Conservation (phyloP, 2,329 filamentous ascomycete genomes). For the Phialemonium atrogriseum region DNA sequence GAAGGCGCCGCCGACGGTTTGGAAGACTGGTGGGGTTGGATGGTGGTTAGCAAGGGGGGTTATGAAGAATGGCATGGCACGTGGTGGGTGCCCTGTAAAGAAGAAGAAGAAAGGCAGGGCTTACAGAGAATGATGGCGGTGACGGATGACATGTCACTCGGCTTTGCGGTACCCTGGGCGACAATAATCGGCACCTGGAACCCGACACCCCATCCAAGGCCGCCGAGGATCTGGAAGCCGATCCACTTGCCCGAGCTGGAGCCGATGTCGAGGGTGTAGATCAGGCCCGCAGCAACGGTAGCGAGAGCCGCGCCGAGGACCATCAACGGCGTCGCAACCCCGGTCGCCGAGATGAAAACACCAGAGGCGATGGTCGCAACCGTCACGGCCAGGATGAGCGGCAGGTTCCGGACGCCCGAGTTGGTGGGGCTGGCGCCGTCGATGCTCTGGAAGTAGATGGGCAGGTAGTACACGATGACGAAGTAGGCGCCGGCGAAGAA, state of each 20-base stretch:
- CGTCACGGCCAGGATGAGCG: slow-evolving; percentile 22
- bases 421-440: slow-evolving; percentile 47
- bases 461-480: slow-evolving; percentile 56
- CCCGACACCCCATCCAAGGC: slow-evolving; percentile 32
- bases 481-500: slow-evolving; percentile 51
- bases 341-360: slow-evolving; percentile 15
- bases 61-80: too few relatives aligned
- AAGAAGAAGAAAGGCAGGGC: neutral
- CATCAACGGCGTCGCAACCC: slow-evolving; percentile 10
- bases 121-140: slow-evolving; percentile 10
- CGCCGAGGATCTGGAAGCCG: slow-evolving; percentile 30
- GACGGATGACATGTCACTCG: slow-evolving; percentile 12
- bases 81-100: too few relatives aligned
- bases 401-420: slow-evolving; percentile 42
- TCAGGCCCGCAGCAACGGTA: slow-evolving; percentile 21
- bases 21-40: slow-evolving; percentile 16
- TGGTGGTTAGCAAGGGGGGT: neutral
- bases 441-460: slow-evolving; percentile 62
- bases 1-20: slow-evolving; percentile 31
- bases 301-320: slow-evolving; percentile 20
- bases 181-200: slow-evolving; percentile 38
- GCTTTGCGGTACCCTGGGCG: slow-evolving; percentile 18
- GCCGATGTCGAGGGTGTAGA: slow-evolving; percentile 21
- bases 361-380: slow-evolving; percentile 18
- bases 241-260: slow-evolving; percentile 13